These are phyloP conservation scores for Helenozyma rhizophorensis DNA, from an alignment of 805 yeast genomes.

Conservation along the genomic window DNA sequence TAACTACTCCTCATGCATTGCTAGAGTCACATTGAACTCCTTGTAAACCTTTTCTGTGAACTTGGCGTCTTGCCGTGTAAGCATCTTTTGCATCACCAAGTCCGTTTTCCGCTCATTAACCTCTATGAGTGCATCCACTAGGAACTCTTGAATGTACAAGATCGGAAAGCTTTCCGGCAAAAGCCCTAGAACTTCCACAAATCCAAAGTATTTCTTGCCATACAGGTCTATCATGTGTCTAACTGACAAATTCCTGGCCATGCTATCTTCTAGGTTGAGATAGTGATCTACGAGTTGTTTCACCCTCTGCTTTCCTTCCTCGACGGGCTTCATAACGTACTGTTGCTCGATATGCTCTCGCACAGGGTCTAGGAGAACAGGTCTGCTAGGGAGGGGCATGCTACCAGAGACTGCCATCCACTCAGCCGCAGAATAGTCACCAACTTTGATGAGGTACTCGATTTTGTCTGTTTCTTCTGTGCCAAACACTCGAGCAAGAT, in stretches of 20 bases:
- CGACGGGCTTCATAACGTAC: neutral
- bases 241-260: constrained; percentile 16
- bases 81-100: constrained; percentile 8
- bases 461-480: neutral
- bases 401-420: constrained; percentile 19
- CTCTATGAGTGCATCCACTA: constrained; percentile 18
- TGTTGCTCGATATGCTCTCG: neutral
- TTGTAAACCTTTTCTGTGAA: neutral
- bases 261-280: constrained; percentile 6
- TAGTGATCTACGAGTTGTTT: constrained; percentile 17
- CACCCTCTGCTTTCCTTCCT: constrained; percentile 10
- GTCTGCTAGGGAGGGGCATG: constrained; percentile 19
- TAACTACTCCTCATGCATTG: neutral
- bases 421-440: constrained; percentile 35
- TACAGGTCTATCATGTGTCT: constrained; percentile 25
- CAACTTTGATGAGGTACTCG: constrained; percentile 12
- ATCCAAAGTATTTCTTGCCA: constrained; percentile 17
- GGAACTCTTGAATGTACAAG: constrained; percentile 23
- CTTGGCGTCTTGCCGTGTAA: neutral
- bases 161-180: constrained; percentile 32
- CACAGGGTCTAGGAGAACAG: constrained; percentile 12
- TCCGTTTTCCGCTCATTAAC: constrained; percentile 17
- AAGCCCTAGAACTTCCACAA: constrained; percentile 23
- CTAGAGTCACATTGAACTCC: neutral
- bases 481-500: constrained; percentile 1